These are phyloP conservation scores for Rutstroemia sp. DNA, from an alignment of 2,329 filamentous ascomycete species.

Conservation along the genomic window DNA sequence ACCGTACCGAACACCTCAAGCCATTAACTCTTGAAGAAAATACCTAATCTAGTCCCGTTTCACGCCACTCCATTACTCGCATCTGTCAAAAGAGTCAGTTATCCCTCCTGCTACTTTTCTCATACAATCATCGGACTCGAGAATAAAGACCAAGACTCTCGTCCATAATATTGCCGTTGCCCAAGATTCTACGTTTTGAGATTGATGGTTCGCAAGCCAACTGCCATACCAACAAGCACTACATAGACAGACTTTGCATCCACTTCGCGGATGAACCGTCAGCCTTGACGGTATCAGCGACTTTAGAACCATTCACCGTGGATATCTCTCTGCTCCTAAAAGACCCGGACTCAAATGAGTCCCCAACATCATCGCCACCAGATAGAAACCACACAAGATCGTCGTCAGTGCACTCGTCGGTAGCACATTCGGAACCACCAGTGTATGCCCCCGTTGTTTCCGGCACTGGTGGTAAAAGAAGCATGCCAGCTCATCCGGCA, in stretches of 20 bases:
- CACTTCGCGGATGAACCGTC: conserved; percentile 28
- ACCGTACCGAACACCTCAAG: conserved; percentile 18
- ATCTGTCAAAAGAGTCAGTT: conserved; percentile 17
- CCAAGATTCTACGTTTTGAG: conserved; percentile 12
- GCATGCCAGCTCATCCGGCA: conserved; percentile 45
- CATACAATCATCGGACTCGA: conserved; percentile 8
- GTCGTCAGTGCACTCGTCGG: conserved; percentile 23
- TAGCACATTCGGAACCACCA: conserved; percentile 18
- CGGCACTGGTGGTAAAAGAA: conserved; percentile 37
- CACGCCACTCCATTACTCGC: conserved; percentile 20
- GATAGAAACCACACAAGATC: conserved; percentile 30
- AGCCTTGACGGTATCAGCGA: conserved; percentile 29
- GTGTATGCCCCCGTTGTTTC: conserved; percentile 20
- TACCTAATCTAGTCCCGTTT: conserved; percentile 19
- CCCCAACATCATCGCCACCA: conserved; percentile 40
- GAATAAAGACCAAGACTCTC: conserved; percentile 13
- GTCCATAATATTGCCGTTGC: conserved; percentile 13
- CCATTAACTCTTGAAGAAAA: conserved; percentile 15
- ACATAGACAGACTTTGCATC: conserved; percentile 14
- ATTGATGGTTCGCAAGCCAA: conserved; percentile 1
- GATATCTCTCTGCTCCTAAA: conserved; percentile 91
- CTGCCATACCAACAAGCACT: not conserved
- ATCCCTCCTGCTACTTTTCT: conserved; percentile 14
- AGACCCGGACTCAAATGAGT: conserved; percentile 66
- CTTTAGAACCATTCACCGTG: conserved; percentile 60